phyloP scores from a whole-genome alignment of 148 eudicot genomes.

The Amaranthus hypochondriacus region DNA sequence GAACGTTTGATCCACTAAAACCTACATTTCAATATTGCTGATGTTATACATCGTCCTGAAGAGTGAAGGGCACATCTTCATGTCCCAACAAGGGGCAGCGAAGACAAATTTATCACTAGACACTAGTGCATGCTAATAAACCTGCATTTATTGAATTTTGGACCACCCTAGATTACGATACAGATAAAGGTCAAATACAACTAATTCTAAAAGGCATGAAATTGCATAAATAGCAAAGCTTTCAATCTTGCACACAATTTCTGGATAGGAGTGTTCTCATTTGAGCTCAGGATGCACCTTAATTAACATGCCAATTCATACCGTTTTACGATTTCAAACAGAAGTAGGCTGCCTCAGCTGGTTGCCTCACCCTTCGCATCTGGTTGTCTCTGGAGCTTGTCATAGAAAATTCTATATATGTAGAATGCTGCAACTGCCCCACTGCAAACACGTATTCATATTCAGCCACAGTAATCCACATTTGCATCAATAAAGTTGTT shows the following conservation, averaged over 20 bases:
- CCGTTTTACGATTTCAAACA: background rate
- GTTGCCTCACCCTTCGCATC: slow-evolving; percentile 30
- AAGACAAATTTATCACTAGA: slow-evolving; percentile 17
- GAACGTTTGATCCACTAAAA: background rate
- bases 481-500: background rate
- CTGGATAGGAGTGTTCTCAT: background rate
- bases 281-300: background rate
- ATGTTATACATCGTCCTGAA: background rate
- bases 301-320: background rate
- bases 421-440: slow-evolving; percentile 71
- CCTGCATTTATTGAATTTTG: background rate
- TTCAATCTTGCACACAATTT: background rate
- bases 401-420: slow-evolving; percentile 49
- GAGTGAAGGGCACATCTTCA: slow-evolving; percentile 1
- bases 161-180: slow-evolving; percentile 1
- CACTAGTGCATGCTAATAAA: background rate
- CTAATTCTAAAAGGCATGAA: background rate
- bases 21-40: background rate
- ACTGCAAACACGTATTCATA: slow-evolving; percentile 29
- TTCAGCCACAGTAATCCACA: slow-evolving; percentile 1
- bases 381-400: slow-evolving; percentile 30
- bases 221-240: slow-evolving; percentile 3
- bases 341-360: slow-evolving; percentile 9
- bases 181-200: background rate
- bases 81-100: background rate